A percentile compares a stretch with the other conserved stretches of the same genome.
These are phyloP conservation scores for Suillus paluster DNA, from an alignment of 768 basidiomycete species.

Conservation along the genomic window DNA sequence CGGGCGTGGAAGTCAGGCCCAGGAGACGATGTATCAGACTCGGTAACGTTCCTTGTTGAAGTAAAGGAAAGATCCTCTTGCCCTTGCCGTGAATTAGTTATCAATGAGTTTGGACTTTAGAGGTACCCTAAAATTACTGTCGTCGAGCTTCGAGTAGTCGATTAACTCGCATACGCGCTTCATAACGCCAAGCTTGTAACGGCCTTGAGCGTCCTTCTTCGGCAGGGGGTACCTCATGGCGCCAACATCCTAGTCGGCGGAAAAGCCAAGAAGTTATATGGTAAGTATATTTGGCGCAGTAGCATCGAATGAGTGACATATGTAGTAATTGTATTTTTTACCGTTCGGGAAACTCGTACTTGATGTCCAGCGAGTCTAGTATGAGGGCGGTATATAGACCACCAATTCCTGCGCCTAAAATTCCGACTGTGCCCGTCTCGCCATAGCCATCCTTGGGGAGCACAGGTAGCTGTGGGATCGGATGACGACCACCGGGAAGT, in stretches of 20 bases:
- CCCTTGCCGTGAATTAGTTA: not conserved
- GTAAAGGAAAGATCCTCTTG: constrained; percentile 6
- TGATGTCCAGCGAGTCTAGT: constrained; percentile 41
- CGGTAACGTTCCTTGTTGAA: constrained; percentile 13
- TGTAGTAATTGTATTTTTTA: constrained; percentile 23
- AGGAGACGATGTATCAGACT: constrained; percentile 1
- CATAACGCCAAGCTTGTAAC: constrained; percentile 28
- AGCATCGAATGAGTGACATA: not conserved
- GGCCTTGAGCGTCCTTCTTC: not conserved
- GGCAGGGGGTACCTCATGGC: constrained; percentile 37
- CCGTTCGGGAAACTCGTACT: constrained; percentile 43
- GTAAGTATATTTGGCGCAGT: not conserved
- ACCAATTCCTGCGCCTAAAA: not conserved
- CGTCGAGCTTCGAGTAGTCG: constrained; percentile 23
- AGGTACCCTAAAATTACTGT: constrained; percentile 1
- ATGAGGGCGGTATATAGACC: constrained; percentile 40
- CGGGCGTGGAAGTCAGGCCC: constrained; percentile 16
- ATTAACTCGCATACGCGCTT: constrained; percentile 27
- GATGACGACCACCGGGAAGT: too few relatives aligned
- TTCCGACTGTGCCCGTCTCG: not conserved
- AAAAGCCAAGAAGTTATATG: not conserved
- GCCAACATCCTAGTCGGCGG: constrained; percentile 33
- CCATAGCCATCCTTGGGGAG: not conserved
- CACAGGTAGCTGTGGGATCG: not conserved
- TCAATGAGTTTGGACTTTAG: not conserved